Base-by-base conservation (phyloP, 2,329 filamentous ascomycete species). In the Neonectria sp. region DNA sequence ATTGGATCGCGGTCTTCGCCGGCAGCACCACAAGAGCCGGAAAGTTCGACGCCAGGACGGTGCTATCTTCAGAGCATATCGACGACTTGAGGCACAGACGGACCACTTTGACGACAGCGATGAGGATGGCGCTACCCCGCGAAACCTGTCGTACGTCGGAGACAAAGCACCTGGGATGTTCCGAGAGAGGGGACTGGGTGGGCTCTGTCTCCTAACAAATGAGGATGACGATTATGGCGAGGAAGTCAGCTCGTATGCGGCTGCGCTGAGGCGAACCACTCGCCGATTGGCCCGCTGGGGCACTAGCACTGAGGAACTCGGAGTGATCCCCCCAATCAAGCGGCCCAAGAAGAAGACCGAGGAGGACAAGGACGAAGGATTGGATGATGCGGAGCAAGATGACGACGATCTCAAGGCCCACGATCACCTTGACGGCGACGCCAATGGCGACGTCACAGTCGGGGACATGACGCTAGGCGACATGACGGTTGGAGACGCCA, bases 221-320 rank as follows among this genome's bases (percentile, higher is more conserved):
- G 93, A 95, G 77, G 80, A 85, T 0, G 91, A 94, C 68, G 93
- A 95, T 80, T 93, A 90, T 72, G 93, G 93, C 49, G 93, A 95
- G 78, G 92, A 95, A 78, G 86, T 90, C 6, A 86, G 87, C 61
- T 85, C 89, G 2, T 91, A 93, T 65, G 88, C 90, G 4, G 89
- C 92, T 12, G 88, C 92, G 8, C 81, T 95, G 21, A 84, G 91
- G 60, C 87, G 92, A 17, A 86, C 87, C 1, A 83, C 86, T 24
- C 86, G 93, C 31, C 86, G 93, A 46, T 82, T 95, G n/a, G 83
- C 87, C 59, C 87, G 93, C 35, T 95, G 93, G 93, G 82, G 82
- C n/a, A 80, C 82, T 3, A 82, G 79, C 12, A 81, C 81, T n/a
- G 73, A 78, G 12, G 81, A 82, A 24, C 78, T 86, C 3, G 85